Base-by-base conservation (phyloP, 441 rosid genomes). In the Adansonia rubrostipa region DNA sequence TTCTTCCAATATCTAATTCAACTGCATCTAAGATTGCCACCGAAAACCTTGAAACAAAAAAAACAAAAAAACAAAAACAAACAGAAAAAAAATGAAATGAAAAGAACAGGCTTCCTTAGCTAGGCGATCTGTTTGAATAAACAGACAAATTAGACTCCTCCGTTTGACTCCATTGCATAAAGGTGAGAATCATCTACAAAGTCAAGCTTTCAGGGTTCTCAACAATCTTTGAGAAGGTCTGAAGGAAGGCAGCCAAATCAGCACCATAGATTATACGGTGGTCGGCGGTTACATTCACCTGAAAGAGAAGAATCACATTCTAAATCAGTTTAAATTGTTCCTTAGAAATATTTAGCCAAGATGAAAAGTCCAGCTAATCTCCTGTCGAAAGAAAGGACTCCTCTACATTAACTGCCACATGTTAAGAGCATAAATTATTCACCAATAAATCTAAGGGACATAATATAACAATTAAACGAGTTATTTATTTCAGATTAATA, bases 261-360 rank as follows among this genome's bases (percentile, higher is more conserved):
- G 99, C 98, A 58, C 99, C 98, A 57, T 94, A 93, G 6, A 93
- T 73, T 44, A 94, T 92, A 36, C 95, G 89, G 87, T 94, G 98
- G 87, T 96, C 98, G 10, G 98, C 98, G n/a, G 99, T 94, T 78
- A 94, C 98, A 80, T 96, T 96, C 86, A 96, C 98, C 98, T 96
- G 92, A 73, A 79, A 74, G 44, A 60, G 72, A 81, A 53, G 36
- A 71, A 51, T 56, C 40, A 71, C 50, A 68, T 45, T 66, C 71
- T 78, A 58, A 78, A 11, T 48, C 9, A 64, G 67, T 75, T 42
- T 42, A n/a, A 51, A 13, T 45, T 58, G 17, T 68, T 44, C 19
- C 9, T 60, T 33, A n/a, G 44, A 74, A 74, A 36, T 64, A 19
- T 47, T 61, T 63, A 58, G 56, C 48, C 2, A 22, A 53, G 17